phyloP scores from a whole-genome alignment of 73 alveolate genomes.

The Tetrahymena thermophila region DNA sequence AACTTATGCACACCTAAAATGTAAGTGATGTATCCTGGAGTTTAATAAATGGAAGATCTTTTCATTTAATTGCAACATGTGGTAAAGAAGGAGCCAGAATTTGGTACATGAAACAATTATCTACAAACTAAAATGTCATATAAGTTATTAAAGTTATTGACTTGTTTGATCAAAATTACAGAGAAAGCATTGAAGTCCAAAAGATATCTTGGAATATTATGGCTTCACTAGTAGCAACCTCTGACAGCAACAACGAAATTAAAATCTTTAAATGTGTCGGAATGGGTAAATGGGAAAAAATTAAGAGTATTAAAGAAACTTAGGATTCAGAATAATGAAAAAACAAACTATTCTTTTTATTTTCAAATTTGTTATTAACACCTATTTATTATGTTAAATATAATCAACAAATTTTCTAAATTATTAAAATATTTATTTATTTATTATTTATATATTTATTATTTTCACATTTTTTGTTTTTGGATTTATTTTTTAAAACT shows the following conservation, averaged over 20 bases:
- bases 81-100: constrained; percentile 36
- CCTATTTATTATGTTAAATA: no score
- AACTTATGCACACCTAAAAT: constrained; percentile 18
- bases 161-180: neutral
- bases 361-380: no score
- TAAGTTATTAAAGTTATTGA: constrained; percentile 4
- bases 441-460: no score
- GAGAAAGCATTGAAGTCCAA: constrained; percentile 33
- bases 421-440: no score
- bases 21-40: constrained; percentile 55
- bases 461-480: no score
- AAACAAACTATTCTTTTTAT: no score
- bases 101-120: constrained; percentile 35
- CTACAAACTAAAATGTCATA: constrained; percentile 1
- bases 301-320: neutral
- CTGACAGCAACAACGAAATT: constrained; percentile 49
- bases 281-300: neutral
- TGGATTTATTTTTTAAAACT: no score
- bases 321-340: neutral
- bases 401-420: no score
- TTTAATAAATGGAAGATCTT: constrained; percentile 46
- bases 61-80: constrained; percentile 52
- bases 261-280: constrained; percentile 23
- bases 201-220: constrained; percentile 47
- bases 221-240: constrained; percentile 39